These are phyloP conservation scores for Russula emetica DNA, from an alignment of 768 basidiomycete genomes.

Conservation along the genomic window DNA sequence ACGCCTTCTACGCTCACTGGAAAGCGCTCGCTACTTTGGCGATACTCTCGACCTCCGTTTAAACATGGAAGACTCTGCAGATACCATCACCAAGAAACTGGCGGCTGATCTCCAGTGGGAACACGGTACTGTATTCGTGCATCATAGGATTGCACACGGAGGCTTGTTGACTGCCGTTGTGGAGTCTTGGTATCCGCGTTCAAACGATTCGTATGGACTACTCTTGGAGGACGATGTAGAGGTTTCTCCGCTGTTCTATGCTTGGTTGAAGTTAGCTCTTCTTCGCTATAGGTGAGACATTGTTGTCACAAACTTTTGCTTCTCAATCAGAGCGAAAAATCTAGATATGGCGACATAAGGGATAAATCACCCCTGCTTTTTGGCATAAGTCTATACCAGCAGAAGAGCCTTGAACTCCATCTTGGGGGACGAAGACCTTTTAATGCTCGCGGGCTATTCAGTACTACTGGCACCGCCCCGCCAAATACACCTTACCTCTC, in stretches of 20 bases:
- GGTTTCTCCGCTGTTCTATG: conserved; percentile 78
- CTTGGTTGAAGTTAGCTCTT: conserved; percentile 78
- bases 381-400: conserved; percentile 84
- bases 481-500: conserved; percentile 72
- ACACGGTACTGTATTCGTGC: conserved; percentile 54
- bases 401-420: conserved; percentile 72
- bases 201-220: conserved; percentile 70
- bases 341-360: conserved; percentile 51
- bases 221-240: conserved; percentile 86
- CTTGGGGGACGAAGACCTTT: conserved; percentile 64
- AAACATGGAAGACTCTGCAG: conserved; percentile 73
- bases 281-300: conserved; percentile 61
- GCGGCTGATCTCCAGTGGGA: conserved; percentile 54
- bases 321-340: conserved; percentile 8
- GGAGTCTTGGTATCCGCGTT: conserved; percentile 83
- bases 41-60: conserved; percentile 61
- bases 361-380: conserved; percentile 51
- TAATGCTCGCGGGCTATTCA: conserved; percentile 59
- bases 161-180: conserved; percentile 80
- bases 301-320: not conserved
- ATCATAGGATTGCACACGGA: conserved; percentile 73
- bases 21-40: conserved; percentile 58
- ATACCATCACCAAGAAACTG: conserved; percentile 52
- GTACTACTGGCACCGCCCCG: conserved; percentile 37
- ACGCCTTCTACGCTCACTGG: conserved; percentile 62